Conservation (phyloP, 768 basidiomycete genomes). For the Lyophyllum shimeji region DNA sequence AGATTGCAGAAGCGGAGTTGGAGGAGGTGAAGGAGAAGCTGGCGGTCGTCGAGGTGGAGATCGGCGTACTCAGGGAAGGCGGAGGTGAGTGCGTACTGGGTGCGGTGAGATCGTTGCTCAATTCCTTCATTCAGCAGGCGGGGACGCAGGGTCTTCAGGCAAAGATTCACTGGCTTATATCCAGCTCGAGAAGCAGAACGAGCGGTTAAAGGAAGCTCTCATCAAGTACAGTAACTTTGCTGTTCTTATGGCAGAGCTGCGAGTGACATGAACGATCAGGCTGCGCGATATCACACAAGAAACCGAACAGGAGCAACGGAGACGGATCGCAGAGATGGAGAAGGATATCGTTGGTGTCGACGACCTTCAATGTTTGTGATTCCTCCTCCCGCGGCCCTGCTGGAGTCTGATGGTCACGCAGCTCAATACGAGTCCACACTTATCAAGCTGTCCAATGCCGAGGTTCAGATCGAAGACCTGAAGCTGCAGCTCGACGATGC, state of each 20-base stretch:
- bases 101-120: neutral
- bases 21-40: slow-evolving; percentile 78
- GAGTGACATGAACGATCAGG: slow-evolving; percentile 35
- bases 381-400: neutral
- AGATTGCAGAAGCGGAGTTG: slow-evolving; percentile 73
- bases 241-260: neutral
- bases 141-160: slow-evolving; percentile 30
- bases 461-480: slow-evolving; percentile 89
- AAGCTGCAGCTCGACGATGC: slow-evolving; percentile 95
- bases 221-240: slow-evolving; percentile 51
- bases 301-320: slow-evolving; percentile 80
- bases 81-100: slow-evolving; percentile 23
- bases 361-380: slow-evolving; percentile 69
- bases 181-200: slow-evolving; percentile 96
- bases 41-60: slow-evolving; percentile 80
- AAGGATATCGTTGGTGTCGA: slow-evolving; percentile 78
- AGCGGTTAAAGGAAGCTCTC: slow-evolving; percentile 91
- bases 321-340: slow-evolving; percentile 84
- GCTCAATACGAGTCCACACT: slow-evolving; percentile 79
- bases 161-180: slow-evolving; percentile 68
- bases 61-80: slow-evolving; percentile 72
- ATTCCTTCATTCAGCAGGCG: slow-evolving; percentile 10
- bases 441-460: slow-evolving; percentile 84
- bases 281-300: slow-evolving; percentile 88
- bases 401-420: slow-evolving; percentile 27